Percentiles rank a stretch among this genome's conserved stretches.
Evolutionary conservation across 1,284 basidiomycete genomes (phyloP).

Genomic region (Hemileccinum hortonii): DNA sequence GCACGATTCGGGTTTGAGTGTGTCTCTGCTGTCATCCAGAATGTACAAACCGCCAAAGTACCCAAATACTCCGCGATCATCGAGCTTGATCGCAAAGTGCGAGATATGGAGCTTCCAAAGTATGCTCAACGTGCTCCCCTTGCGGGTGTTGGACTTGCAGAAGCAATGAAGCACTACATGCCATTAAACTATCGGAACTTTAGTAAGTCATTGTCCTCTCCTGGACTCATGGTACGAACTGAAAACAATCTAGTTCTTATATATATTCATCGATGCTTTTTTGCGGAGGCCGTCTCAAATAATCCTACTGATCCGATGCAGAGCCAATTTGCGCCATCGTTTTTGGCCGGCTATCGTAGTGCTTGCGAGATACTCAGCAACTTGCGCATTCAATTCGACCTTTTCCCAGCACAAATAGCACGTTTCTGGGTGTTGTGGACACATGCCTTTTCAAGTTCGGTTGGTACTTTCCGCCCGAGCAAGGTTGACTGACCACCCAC

Average conservation of each 20-base stretch:
- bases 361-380: conserved; percentile 55
- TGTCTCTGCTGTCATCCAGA: conserved; percentile 62
- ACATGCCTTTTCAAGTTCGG: conserved; percentile 62
- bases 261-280: conserved; percentile 69
- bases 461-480: conserved; percentile 30
- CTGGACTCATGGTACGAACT: conserved; percentile 1
- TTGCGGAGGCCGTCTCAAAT: conserved; percentile 60
- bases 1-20: conserved; percentile 68
- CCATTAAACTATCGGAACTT: conserved; percentile 65
- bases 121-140: conserved; percentile 48
- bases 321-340: conserved; percentile 63
- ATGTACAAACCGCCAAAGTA: conserved; percentile 60
- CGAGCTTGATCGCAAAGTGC: conserved; percentile 60
- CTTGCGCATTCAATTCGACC: conserved; percentile 49
- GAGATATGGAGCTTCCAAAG: conserved; percentile 58
- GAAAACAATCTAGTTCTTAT: conserved; percentile 47
- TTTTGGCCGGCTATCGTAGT: conserved; percentile 62
- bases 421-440: conserved; percentile 71
- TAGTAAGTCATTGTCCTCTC: conserved; percentile 41
- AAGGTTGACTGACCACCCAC: not conserved
- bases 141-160: conserved; percentile 42
- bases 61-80: conserved; percentile 64
- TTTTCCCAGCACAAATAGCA: conserved; percentile 59
- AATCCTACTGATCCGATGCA: conserved; percentile 59
- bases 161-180: conserved; percentile 66